Percentiles rank a stretch among this genome's conserved stretches.
These are phyloP conservation scores for Juglanconis juglandina DNA, from an alignment of 2,329 filamentous ascomycete genomes.

Conservation along the genomic window DNA sequence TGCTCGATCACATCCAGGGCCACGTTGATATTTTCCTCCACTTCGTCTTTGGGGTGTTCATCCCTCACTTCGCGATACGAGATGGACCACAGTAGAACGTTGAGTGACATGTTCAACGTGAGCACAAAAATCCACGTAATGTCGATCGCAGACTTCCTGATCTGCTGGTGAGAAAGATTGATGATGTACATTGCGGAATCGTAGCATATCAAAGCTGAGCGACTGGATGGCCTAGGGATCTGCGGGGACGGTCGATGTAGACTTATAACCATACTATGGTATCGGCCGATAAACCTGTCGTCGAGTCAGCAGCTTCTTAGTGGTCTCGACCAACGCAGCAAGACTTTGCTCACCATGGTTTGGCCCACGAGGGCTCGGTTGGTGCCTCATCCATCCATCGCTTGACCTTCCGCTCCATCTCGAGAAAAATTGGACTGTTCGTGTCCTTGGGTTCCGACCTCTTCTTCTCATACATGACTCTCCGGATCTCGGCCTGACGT, in stretches of 20 bases:
- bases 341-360: conserved; percentile 63
- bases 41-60: conserved; percentile 68
- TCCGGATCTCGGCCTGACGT: conserved; percentile 81
- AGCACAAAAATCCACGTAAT: conserved; percentile 93
- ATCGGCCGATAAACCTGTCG: conserved; percentile 62
- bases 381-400: conserved; percentile 78
- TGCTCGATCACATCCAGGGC: conserved; percentile 76
- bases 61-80: conserved; percentile 82
- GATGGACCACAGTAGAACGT: conserved; percentile 86
- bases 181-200: conserved; percentile 81
- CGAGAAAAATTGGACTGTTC: conserved; percentile 78
- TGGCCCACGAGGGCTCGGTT: conserved; percentile 67
- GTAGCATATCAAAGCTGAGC: conserved; percentile 79
- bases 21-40: conserved; percentile 69
- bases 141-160: conserved; percentile 72
- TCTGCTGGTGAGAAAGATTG: conserved; percentile 73
- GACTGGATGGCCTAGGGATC: conserved; percentile 75
- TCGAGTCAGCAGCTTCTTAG: conserved; percentile 21
- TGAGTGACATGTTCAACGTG: conserved; percentile 85
- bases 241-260: conserved; percentile 90
- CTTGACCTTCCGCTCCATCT: conserved; percentile 75
- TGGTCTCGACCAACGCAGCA: conserved; percentile 10
- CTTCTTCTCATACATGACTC: conserved; percentile 82
- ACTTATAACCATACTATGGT: conserved; percentile 84
- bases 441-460: conserved; percentile 72